A percentile compares a stretch with the other conserved stretches of the same genome.
Evolutionary conservation across 768 basidiomycete species (phyloP).

Genomic region (Naganishia onofrii): DNA sequence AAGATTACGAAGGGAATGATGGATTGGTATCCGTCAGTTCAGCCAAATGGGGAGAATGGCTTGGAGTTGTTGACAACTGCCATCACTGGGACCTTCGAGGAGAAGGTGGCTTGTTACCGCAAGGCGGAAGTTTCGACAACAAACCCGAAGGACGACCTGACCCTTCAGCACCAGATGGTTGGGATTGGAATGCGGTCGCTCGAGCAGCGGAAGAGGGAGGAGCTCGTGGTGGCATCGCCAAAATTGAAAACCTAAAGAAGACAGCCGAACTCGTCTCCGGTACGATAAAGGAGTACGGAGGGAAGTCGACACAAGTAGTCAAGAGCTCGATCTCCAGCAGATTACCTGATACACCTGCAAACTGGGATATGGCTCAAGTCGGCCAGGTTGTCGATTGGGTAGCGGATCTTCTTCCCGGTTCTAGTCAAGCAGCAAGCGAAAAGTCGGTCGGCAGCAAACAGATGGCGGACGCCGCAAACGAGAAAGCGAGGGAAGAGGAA

Average conservation of each 20-base stretch:
- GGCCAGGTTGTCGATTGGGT: slow-evolving; percentile 52
- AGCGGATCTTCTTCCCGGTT: slow-evolving; percentile 59
- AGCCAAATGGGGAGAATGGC: slow-evolving; percentile 92
- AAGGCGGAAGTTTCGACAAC: slow-evolving; percentile 33
- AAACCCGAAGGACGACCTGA: slow-evolving; percentile 37
- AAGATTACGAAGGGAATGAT: slow-evolving; percentile 68
- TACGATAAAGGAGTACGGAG: slow-evolving; percentile 14
- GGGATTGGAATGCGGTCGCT: slow-evolving; percentile 39
- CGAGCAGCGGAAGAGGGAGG: background rate
- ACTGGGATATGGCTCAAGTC: slow-evolving; percentile 49
- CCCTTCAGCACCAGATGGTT: slow-evolving; percentile 36
- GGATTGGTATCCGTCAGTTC: slow-evolving; percentile 79
- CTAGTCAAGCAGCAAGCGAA: slow-evolving; percentile 41
- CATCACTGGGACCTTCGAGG: slow-evolving; percentile 98
- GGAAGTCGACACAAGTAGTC: slow-evolving; percentile 21
- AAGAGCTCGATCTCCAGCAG: slow-evolving; percentile 29
- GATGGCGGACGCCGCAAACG: slow-evolving; percentile 43
- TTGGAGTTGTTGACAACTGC: slow-evolving; percentile 81
- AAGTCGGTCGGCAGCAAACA: slow-evolving; percentile 41
- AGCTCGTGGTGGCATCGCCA: background rate
- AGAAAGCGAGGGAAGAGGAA: slow-evolving; percentile 38
- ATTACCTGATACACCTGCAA: background rate
- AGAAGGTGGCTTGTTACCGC: slow-evolving; percentile 61
- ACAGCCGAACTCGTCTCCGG: slow-evolving; percentile 33
- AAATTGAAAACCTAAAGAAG: slow-evolving; percentile 30